These are phyloP conservation scores for Melampsora larici-populina DNA, from an alignment of 1,284 basidiomycete species.

Conservation along the genomic window DNA sequence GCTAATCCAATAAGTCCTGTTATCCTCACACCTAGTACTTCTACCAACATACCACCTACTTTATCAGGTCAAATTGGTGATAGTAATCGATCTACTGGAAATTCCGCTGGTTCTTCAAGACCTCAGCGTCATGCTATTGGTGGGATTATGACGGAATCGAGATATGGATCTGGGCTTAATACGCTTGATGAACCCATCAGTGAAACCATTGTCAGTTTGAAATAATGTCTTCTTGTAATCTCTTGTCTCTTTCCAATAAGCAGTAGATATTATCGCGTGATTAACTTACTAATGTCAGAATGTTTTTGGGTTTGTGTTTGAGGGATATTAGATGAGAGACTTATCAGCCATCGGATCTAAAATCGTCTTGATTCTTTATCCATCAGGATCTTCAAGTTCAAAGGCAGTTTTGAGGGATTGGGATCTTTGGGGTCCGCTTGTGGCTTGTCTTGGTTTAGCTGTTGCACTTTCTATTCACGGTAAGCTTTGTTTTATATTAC, in stretches of 20 bases:
- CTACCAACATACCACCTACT: slow-evolving; percentile 46
- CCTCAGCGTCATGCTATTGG: slow-evolving; percentile 61
- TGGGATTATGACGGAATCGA: slow-evolving; percentile 79
- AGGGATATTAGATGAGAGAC: slow-evolving; percentile 67
- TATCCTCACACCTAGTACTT: background rate
- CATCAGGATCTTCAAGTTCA: slow-evolving; percentile 60
- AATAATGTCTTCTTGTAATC: background rate
- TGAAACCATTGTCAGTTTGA: slow-evolving; percentile 79
- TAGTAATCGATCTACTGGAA: slow-evolving; percentile 53
- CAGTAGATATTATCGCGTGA: too few species aligned
- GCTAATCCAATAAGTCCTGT: background rate
- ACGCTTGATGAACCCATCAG: slow-evolving; percentile 88
- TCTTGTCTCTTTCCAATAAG: too few species aligned
- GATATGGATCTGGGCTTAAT: slow-evolving; percentile 69
- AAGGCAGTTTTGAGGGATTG: slow-evolving; percentile 74
- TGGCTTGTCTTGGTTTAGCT: slow-evolving; percentile 76
- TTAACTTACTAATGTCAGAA: background rate
- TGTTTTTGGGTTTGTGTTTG: background rate
- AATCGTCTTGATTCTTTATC: slow-evolving; percentile 85
- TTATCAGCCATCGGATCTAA: slow-evolving; percentile 83
- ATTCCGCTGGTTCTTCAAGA: slow-evolving; percentile 27
- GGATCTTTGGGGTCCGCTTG: slow-evolving; percentile 92
- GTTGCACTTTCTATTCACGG: slow-evolving; percentile 83
- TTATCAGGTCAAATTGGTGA: slow-evolving; percentile 72
- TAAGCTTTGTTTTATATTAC: slow-evolving; percentile 57